Percentiles rank a stretch among this genome's conserved stretches.
Conservation (phyloP, 768 basidiomycete genomes). For the Auriculariales sp. region DNA sequence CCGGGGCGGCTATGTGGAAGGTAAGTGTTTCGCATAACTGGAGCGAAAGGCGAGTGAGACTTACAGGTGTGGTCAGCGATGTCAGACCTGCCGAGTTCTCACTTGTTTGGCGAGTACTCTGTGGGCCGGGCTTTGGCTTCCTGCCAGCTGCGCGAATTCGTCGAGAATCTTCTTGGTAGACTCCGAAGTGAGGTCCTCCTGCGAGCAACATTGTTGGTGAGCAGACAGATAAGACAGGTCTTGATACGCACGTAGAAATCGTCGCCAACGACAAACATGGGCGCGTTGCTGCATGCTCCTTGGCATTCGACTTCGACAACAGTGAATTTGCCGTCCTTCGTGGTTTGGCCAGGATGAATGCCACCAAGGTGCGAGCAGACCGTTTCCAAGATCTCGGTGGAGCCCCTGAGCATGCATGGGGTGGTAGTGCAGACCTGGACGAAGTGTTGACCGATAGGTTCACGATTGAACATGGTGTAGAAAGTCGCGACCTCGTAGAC, state of each 20-base stretch:
- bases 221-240: not conserved
- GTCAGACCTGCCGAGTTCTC: conserved; percentile 92
- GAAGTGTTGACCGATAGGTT: conserved; percentile 87
- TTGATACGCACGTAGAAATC: conserved; percentile 88
- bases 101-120: conserved; percentile 70
- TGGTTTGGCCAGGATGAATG: conserved; percentile 82
- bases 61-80: conserved; percentile 57
- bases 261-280: conserved; percentile 91
- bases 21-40: conserved; percentile 2
- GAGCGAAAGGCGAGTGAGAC: conserved; percentile 6
- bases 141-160: conserved; percentile 64
- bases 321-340: conserved; percentile 91
- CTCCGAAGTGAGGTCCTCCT: conserved; percentile 76
- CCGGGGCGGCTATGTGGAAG: conserved; percentile 91
- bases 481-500: conserved; percentile 99
- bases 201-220: conserved; percentile 3
- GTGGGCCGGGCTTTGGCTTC: conserved; percentile 89
- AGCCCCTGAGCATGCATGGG: conserved; percentile 91
- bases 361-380: conserved; percentile 72
- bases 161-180: conserved; percentile 70
- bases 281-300: conserved; percentile 95
- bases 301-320: conserved; percentile 97
- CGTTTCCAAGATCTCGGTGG: conserved; percentile 77
- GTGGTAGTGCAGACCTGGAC: conserved; percentile 99
- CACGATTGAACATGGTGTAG: conserved; percentile 99